Evolutionary conservation across 2,329 filamentous ascomycete genomes (phyloP), one percentile per base, ranked within the genome.

Genomic region (Incumbomyces delicatus): DNA sequence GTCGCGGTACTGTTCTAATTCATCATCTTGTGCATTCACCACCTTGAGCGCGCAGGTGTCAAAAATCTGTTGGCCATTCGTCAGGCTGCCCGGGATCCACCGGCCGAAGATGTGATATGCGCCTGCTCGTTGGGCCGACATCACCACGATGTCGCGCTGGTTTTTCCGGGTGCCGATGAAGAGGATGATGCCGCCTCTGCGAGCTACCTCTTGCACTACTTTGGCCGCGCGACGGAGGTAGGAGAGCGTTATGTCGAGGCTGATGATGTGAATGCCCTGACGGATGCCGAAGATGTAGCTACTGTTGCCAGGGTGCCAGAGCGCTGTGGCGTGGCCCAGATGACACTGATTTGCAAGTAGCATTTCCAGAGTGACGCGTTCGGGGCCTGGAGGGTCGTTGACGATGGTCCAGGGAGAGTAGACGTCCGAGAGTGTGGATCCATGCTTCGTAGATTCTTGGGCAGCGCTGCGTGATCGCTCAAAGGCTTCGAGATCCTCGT

Each of bases 301-400:
- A 54, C 88, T 83, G 70, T 96, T 98, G 44, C 80, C 82, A 10
- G 92, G 89, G 68, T 98, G 94, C 92, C 92, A 98, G 41, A 89
- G 76, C 51, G 86, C 86, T 0, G 85, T 90, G 60, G 85, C 78
- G 69, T 98, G 92, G 53, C 92, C 92, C 65, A 96, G 80, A 68
- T 95, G 88, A 46, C 80, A 80, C 68, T 94, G 87, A 29, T 83
- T 81, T 38, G 88, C 86, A 73, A 95, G 82, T 52, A 98, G 78
- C 51, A 95, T 76, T 71, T 95, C 89, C 50, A 98, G 80, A 40
- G 88, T 89, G 51, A 96, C 77, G 60, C 95, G 85, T 62, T 82
- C 74, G 18, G 87, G 83, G 33, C 68, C 68, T 1, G 88, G 88
- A 2, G 92, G 89, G 61, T 87, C 75, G 49, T 68, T 71, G 46